Base-by-base conservation (phyloP, 2,329 filamentous ascomycete species). In the Aspergillus fijiensis region DNA sequence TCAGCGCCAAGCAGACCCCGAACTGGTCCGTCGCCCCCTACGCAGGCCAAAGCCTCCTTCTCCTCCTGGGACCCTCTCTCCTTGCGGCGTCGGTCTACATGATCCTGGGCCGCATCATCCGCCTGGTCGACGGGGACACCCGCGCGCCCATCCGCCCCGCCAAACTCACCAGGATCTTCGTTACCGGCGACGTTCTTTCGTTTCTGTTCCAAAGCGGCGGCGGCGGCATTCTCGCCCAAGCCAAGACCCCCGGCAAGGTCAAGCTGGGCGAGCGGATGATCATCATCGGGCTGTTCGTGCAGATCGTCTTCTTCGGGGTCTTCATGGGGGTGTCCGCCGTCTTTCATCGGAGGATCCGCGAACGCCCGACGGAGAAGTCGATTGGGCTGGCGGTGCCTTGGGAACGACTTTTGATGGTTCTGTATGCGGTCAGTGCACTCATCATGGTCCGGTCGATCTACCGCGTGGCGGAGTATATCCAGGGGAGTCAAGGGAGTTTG, bases 371-470 rank as follows among this genome's bases (percentile, higher is more conserved):
- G 2, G 25, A 25, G 31, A 49, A n/a, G 0, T 27, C 54, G 2
- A 10, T 48, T 2, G n/a, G 14, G 4, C 16, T 48, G 12, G 39
- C 39, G 14, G 23, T 19, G 47, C 16, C 16, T 3, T 56, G 45
- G 54, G 9, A 35, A 21, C 23, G 45, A 11, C 27, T 50, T 5
- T 6, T 49, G 47, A 21, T 25, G 23, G 27, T 21, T 2, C 33
- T 29, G 27, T 50, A 56, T 14, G 11, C n/a, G 14, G 45, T 35
- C 9, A 55, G 59, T n/a, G 10, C 60, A 10, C 49, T 67, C n/a
- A 61, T 67, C 10, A 60, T 67, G 39, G 51, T 61, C 2, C 57
- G 63, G 5, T 67, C 57, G n/a, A 35, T 63, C 2, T 65, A 58
- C 5, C 55, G 58, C 1, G 25, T 67, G 2, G 14, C 61, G 1